Evolutionary conservation across 1,139 yeast genomes (phyloP).

Genomic region (Casaregolazyma suthepensis): DNA sequence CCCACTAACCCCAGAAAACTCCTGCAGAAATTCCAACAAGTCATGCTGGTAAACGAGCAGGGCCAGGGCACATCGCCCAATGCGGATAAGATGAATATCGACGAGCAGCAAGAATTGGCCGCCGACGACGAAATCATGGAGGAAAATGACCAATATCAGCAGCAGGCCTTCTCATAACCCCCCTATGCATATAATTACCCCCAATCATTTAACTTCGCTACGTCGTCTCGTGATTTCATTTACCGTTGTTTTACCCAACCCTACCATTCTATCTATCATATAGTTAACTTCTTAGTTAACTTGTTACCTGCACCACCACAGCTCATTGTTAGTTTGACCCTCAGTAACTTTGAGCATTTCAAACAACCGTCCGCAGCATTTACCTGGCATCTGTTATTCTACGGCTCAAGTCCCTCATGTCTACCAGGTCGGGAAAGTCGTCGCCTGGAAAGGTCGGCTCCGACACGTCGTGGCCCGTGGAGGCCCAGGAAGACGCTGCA

Average conservation of each 20-base stretch:
- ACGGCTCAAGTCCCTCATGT: neutral
- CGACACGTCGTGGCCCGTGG: constrained; percentile 3
- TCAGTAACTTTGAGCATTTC: neutral
- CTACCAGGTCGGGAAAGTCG: constrained; percentile 2
- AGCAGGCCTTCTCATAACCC: neutral
- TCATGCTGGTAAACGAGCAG: constrained; percentile 14
- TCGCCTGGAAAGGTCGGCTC: constrained; percentile 2
- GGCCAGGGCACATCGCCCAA: constrained; percentile 5
- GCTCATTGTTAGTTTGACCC: neutral
- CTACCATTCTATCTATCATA: neutral
- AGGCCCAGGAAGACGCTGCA: neutral
- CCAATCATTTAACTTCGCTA: neutral
- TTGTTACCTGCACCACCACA: no score
- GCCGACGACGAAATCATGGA: neutral
- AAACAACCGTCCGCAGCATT: neutral
- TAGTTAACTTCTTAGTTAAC: neutral
- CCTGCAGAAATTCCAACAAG: constrained; percentile 17
- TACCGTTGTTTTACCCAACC: neutral
- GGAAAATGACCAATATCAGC: neutral
- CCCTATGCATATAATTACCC: neutral
- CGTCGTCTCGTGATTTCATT: neutral
- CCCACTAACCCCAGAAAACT: constrained; percentile 11
- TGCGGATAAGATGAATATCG: constrained; percentile 5
- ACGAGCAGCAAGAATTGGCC: constrained; percentile 1
- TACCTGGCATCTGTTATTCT: neutral